phyloP scores from a whole-genome alignment of 2,329 filamentous ascomycete genomes.

The Claviceps sp. region DNA sequence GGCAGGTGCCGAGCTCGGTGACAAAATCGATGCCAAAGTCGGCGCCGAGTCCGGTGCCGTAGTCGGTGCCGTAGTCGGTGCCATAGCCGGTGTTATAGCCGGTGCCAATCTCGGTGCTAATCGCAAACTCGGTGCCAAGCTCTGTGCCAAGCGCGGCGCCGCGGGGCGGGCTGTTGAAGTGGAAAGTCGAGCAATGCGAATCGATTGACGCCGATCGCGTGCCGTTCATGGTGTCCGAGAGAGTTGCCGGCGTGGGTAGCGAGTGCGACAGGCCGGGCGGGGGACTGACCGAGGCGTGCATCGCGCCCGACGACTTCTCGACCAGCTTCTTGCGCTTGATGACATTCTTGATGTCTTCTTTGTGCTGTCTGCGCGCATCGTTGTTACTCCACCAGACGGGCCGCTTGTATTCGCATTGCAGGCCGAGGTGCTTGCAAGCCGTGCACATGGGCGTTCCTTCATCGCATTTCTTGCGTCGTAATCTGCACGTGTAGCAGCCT shows the following conservation, averaged over 20 bases:
- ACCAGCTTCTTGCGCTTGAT: conserved; percentile 94
- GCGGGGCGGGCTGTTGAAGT: conserved; percentile 51
- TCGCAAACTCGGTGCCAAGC: conserved; percentile 39
- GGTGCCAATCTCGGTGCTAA: too few species aligned
- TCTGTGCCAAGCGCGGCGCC: conserved; percentile 19
- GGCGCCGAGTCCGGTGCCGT: too few species aligned
- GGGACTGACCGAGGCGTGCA: conserved; percentile 46
- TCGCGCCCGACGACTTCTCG: conserved; percentile 59
- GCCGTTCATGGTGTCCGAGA: conserved; percentile 54
- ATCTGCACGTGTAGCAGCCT: conserved; percentile 57
- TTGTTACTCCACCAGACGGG: conserved; percentile 97
- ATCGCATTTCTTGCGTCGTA: conserved; percentile 57
- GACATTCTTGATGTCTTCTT: conserved; percentile 91
- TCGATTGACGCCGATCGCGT: conserved; percentile 68
- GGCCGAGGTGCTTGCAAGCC: conserved; percentile 59
- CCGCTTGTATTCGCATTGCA: conserved; percentile 90
- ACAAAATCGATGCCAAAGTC: neutral
- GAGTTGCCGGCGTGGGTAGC: conserved; percentile 66
- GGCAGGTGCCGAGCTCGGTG: conserved; percentile 38
- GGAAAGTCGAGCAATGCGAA: conserved; percentile 65
- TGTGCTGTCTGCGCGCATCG: conserved; percentile 71
- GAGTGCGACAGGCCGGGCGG: conserved; percentile 73
- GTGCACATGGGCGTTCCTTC: conserved; percentile 50
- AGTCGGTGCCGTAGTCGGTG: too few species aligned
- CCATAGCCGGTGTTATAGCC: too few species aligned